A percentile compares a stretch with the other conserved stretches of the same genome.
Evolutionary conservation across 2,329 filamentous ascomycete genomes (phyloP).

Genomic region (Hypoxylon sp.): DNA sequence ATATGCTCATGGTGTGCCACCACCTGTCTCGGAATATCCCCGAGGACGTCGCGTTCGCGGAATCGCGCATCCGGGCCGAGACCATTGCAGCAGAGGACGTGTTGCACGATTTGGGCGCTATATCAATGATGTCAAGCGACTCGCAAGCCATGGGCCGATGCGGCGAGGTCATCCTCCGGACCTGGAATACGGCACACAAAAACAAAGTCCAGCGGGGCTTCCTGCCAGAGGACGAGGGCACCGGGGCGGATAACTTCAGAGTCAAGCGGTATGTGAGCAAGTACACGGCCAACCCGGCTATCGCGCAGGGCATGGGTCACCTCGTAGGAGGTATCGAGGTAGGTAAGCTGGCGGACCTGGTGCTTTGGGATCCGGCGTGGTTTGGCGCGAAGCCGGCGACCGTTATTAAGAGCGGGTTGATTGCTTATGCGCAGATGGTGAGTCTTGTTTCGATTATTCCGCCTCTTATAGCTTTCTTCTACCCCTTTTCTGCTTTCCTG

Average conservation of each 20-base stretch:
- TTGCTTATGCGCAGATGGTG: conserved; percentile 88
- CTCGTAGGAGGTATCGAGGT: conserved; percentile 88
- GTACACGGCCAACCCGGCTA: conserved; percentile 94
- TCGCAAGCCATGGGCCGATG: conserved; percentile 97
- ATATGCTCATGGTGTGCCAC: conserved; percentile 99
- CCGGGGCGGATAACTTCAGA: conserved; percentile 88
- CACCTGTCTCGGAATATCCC: conserved; percentile 93
- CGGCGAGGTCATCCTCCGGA: conserved; percentile 91
- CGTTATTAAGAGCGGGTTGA: conserved; percentile 90
- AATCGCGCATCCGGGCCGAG: conserved; percentile 93
- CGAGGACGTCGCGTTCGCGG: conserved; percentile 95
- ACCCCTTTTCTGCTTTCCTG: conserved; percentile 4
- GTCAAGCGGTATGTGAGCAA: conserved; percentile 95
- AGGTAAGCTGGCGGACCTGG: conserved; percentile 90
- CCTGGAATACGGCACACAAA: conserved; percentile 98
- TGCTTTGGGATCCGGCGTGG: conserved; percentile 86
- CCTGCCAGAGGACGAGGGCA: conserved; percentile 82
- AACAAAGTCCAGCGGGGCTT: conserved; percentile 88
- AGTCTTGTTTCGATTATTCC: conserved; percentile 44
- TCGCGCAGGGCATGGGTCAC: conserved; percentile 91
- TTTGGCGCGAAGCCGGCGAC: conserved; percentile 89
- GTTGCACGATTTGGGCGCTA: conserved; percentile 92
- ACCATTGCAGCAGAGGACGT: conserved; percentile 98
- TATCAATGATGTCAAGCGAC: conserved; percentile 97
- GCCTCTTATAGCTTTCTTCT: conserved; percentile 1